Evolutionary conservation across 1,284 basidiomycete genomes (phyloP), one percentile per base, ranked within the genome.

Genomic region (Leccinum huronense): DNA sequence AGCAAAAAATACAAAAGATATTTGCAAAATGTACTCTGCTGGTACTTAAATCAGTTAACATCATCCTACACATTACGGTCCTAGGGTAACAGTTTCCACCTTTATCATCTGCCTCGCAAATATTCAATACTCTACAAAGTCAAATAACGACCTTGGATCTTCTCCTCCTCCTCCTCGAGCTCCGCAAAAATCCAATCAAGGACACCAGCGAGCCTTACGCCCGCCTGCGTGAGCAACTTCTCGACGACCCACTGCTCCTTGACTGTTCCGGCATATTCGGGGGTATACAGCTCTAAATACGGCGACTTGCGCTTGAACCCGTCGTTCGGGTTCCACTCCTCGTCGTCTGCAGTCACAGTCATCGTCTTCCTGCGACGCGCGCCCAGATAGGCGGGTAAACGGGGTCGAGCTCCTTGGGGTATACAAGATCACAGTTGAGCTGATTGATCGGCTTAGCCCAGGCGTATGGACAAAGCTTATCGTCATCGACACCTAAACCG

Each of bases 261-360:
- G 68, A 96, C 86, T 30, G 78, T 78, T 1, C 90, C 93, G 1
- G 89, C 78, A 71, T 97, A 97, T 67, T 88, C 80, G 0, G 91
- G 88, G 27, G 91, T 94, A 75, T 96, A 91, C n/a, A 97, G 83
- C 76, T 97, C 91, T 38, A 92, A 82, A 65, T 86, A 81, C 0
- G 77, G 72, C 48, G 73, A 69, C 1, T 73, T 65, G 13, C 13
- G 59, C 57, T 8, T 54, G 34, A 16, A 70, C 57, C 38, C 66
- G 13, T 51, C 36, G 1, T 55, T 33, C n/a, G 10, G 42, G 8
- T 73, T 72, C 14, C 70, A 60, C 36, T 30, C 57, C 3, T n/a
- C 16, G 1, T 58, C 57, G 1, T 72, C 61, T 36, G 19, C 48
- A 51, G 11, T 19, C 62, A 10, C 51, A 16, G 11, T 34, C 6